These are phyloP conservation scores for Acephala macrosclerotiorum DNA, from an alignment of 2,329 filamentous ascomycete genomes.

Conservation along the genomic window DNA sequence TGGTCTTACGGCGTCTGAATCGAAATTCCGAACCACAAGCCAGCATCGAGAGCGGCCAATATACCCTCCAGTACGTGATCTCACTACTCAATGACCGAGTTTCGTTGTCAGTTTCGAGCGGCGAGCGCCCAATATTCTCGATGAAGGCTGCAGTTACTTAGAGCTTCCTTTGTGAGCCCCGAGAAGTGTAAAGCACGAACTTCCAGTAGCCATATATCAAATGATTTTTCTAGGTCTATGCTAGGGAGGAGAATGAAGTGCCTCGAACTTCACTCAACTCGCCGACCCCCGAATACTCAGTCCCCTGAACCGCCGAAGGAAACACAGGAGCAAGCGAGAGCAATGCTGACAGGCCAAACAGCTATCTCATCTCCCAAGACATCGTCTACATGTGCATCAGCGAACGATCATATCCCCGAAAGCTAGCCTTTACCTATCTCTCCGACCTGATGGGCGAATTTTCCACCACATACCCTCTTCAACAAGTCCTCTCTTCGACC, in stretches of 20 bases:
- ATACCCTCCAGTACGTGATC: slow-evolving; percentile 83
- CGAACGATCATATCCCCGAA: slow-evolving; percentile 93
- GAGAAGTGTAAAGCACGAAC: neutral
- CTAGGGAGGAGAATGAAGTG: neutral
- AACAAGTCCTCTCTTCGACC: slow-evolving; percentile 75
- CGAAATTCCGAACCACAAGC: slow-evolving; percentile 91
- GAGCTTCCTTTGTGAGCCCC: too few relatives aligned
- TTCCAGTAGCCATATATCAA: neutral
- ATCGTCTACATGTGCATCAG: slow-evolving; percentile 94
- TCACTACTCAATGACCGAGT: neutral
- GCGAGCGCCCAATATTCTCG: too few relatives aligned
- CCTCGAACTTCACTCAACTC: neutral
- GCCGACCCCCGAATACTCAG: neutral
- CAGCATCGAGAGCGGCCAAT: slow-evolving; percentile 84
- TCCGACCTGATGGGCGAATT: slow-evolving; percentile 92
- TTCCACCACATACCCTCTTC: slow-evolving; percentile 78
- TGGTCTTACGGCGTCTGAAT: slow-evolving; percentile 86
- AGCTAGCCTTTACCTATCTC: slow-evolving; percentile 98
- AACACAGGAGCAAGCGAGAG: slow-evolving; percentile 53
- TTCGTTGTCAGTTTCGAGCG: too few relatives aligned
- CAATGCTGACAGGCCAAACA: slow-evolving; percentile 55
- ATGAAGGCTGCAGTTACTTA: too few relatives aligned
- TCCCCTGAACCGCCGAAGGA: too few relatives aligned
- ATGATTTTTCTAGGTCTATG: neutral
- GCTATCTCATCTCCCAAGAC: slow-evolving; percentile 84